Percentiles rank a stretch among this genome's conserved stretches.
phyloP scores from a whole-genome alignment of 148 eudicot species.

The Agrostemma githago region DNA sequence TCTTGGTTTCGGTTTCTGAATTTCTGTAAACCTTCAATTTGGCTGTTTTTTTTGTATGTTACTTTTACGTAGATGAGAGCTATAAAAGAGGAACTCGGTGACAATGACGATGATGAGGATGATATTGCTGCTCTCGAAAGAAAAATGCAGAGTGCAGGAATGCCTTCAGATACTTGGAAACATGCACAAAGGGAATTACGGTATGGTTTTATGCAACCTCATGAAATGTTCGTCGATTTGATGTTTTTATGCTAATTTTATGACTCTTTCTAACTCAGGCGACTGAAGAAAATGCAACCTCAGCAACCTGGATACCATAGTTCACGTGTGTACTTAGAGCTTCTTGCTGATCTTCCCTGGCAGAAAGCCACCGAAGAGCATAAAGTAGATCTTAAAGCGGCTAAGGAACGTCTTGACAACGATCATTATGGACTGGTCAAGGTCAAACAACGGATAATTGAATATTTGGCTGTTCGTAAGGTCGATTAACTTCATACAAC shows the following conservation, averaged over 20 bases:
- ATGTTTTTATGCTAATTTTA: not conserved
- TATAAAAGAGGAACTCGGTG: constrained; percentile 98
- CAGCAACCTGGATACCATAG: constrained; percentile 98
- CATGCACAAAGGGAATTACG: constrained; percentile 94
- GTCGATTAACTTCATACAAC: constrained; percentile 29
- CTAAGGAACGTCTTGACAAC: constrained; percentile 86
- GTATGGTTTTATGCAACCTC: constrained; percentile 30
- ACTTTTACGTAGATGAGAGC: constrained; percentile 78
- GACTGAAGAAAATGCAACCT: constrained; percentile 99
- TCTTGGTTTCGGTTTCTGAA: constrained; percentile 8
- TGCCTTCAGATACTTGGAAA: constrained; percentile 97
- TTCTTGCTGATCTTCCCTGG: constrained; percentile 99
- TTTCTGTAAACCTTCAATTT: not conserved
- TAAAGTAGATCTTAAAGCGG: constrained; percentile 80
- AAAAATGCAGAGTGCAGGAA: constrained; percentile 96
- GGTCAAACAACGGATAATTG: constrained; percentile 95
- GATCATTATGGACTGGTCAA: constrained; percentile 93
- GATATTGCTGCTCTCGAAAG: constrained; percentile 90
- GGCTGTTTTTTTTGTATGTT: constrained; percentile 1
- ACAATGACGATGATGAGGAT: constrained; percentile 99
- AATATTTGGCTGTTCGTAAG: constrained; percentile 98
- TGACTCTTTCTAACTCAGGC: constrained; percentile 53
- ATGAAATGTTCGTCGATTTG: not conserved
- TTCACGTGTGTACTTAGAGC: constrained; percentile 94
- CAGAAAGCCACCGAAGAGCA: constrained; percentile 73